Percentiles rank a stretch among this genome's conserved stretches.
Conservation (phyloP, 176 grass and related monocot genomes). For the Triticum timopheevii region DNA sequence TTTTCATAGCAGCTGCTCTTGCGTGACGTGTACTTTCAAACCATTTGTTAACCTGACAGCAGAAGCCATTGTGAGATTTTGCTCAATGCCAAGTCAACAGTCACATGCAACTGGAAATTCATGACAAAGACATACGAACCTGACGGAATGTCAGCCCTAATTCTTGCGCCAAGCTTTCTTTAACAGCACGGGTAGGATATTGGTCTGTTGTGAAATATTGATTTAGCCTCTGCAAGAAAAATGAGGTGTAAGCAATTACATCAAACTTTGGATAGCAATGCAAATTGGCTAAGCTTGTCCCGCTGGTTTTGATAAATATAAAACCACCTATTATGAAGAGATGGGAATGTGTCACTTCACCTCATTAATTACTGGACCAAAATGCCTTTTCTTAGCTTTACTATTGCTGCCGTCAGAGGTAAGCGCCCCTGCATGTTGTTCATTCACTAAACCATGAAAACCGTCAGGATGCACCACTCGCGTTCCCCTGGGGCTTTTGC, state of each 20-base stretch:
- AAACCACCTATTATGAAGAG: not conserved
- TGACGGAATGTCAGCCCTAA: constrained; percentile 49
- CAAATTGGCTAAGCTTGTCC: not conserved
- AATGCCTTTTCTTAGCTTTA: constrained; percentile 16
- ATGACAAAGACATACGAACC: constrained; percentile 30
- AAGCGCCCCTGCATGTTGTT: constrained; percentile 13
- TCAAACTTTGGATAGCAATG: not conserved
- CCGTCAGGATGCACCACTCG: not conserved
- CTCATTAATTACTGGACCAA: constrained; percentile 43
- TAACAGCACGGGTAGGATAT: constrained; percentile 51
- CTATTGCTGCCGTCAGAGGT: constrained; percentile 36
- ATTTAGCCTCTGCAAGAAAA: constrained; percentile 50
- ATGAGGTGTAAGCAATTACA: not conserved
- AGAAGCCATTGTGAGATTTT: constrained; percentile 28
- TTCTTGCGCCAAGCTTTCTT: constrained; percentile 59
- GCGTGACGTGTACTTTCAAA: constrained; percentile 45
- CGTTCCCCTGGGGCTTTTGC: constrained; percentile 21
- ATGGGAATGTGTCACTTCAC: constrained; percentile 22
- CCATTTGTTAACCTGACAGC: constrained; percentile 56
- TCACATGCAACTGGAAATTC: constrained; percentile 17
- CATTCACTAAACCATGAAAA: constrained; percentile 30
- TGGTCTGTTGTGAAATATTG: constrained; percentile 49
- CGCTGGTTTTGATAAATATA: not conserved
- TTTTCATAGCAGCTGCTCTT: constrained; percentile 31
- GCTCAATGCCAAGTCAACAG: constrained; percentile 10